Evolutionary conservation across 2,329 filamentous ascomycete genomes (phyloP), one percentile per base, ranked within the genome.

Genomic region (Colletotrichum zoysiae): DNA sequence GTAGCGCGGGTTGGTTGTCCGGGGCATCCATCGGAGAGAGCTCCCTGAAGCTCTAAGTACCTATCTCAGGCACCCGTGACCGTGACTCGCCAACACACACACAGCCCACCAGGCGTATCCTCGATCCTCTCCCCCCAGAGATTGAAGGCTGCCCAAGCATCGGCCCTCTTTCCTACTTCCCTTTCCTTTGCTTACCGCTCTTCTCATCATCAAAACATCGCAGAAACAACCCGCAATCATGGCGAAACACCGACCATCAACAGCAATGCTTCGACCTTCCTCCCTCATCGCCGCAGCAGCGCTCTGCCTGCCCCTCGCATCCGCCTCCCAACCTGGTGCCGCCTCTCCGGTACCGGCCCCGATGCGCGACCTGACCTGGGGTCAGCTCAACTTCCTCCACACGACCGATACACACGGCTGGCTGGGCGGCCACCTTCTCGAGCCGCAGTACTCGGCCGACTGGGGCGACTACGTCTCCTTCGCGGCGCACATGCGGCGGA

Each of bases 381-480:
- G 93, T n/a, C 92, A 97, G 80, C 87, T 98, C 78, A 98, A 98
- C 86, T 97, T 97, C 81, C 83, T 99, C n/a, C 95, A 97, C 79
- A 98, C 96, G 0, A 98, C 96, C 51, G 93, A 98, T 80, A 96
- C 93, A 5, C 96, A 98, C 83, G 95, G 96, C 77, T 99, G 96
- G 96, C 91, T 97, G 79, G 94, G 90, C 12, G 96, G 96, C 1
- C 96, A 99, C 85, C 84, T 98, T 6, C 92, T 95, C 84, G 96
- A 99, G 91, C 87, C 94, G 3, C 95, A 96, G 72, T 99, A 97
- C 82, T 95, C 94, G 8, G 95, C 94, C 58, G 96, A 99, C 81
- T 98, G 96, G 95, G 96, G 96, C 70, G 96, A 99, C 83, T 99
- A 98, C 82, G 88, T 98, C 77, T 98, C 95, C 8, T 98, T 99